Base-by-base conservation (phyloP, 2,329 filamentous ascomycete genomes). In the Diaporthe sp. region DNA sequence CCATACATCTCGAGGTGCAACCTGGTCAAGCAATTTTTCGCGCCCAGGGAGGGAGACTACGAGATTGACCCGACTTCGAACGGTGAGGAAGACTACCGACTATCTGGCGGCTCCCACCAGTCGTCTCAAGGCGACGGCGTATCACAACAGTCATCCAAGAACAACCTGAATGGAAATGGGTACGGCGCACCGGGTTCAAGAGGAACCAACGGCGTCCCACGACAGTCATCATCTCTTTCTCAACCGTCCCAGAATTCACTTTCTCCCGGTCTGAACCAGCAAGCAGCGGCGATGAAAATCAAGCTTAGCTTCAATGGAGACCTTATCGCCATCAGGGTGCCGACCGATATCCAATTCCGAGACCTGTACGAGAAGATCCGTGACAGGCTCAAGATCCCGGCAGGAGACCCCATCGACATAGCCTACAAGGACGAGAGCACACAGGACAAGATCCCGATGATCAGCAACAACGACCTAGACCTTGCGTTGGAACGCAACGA, bases 231-330 rank as follows among this genome's bases (percentile, higher is more conserved):
- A 19, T 86, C 85, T 27, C 79, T 88, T 3, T 88, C 87, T 3
- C 88, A 89, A 72, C 87, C 87, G 8, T 89, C 88, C 0, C 88
- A 90, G 66, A 89, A 88, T 50, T 93, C 89, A 8, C 83, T 92
- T 74, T 87, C 87, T 13, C 86, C 87, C 0, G 86, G 84, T 25
- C 81, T 88, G 69, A 85, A 84, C 75, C 84, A 87, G 71, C 81
- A 83, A 44, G 81, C 85, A 9, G 85, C 88, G 10, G 89, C 91
- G 4, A 93, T 98, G 86, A 98, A 98, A 84, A 94, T 98, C 82
- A 98, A 98, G 85, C 93, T 98, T 71, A 97, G 94, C 85, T 98
- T 95, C 85, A 94, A 96, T 77, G 93, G 96, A 75, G 96, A 98
- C 78, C 91, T 97, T 73, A 96, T 98, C 78, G 94, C 97, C 58